Conservation (phyloP, 2,329 filamentous ascomycete genomes). For the Pseudogymnoascus sp. region DNA sequence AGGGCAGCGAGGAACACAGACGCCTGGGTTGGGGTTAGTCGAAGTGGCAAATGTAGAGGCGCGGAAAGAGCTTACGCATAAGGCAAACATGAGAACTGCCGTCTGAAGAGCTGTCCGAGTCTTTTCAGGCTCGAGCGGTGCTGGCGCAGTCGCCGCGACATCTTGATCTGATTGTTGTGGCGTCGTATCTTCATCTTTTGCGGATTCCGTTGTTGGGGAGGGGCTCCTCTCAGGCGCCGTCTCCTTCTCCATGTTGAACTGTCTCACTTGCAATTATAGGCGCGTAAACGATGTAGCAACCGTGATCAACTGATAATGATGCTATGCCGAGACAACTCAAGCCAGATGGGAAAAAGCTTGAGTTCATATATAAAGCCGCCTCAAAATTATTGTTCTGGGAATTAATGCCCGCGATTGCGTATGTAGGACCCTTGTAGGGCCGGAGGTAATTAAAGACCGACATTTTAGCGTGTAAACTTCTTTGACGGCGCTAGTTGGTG, state of each 20-base stretch:
- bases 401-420: not conserved
- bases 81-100: conserved; percentile 25
- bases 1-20: conserved; percentile 24
- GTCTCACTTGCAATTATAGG: not conserved
- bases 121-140: conserved; percentile 21
- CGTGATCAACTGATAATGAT: not conserved
- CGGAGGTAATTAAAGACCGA: not conserved
- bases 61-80: conserved; percentile 25
- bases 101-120: conserved; percentile 26
- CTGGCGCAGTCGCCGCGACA: not conserved
- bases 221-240: not conserved
- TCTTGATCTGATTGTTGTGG: not conserved
- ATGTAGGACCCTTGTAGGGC: not conserved
- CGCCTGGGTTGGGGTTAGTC: not conserved
- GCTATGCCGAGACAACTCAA: not conserved
- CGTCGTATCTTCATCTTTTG: not conserved
- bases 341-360: not conserved
- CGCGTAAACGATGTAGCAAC: not conserved
- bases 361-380: not conserved
- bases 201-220: not conserved
- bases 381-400: not conserved
- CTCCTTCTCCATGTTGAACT: not conserved
- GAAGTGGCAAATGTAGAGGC: not conserved
- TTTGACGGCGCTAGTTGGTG: not conserved
- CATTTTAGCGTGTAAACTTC: not conserved